A percentile compares a stretch with the other conserved stretches of the same genome.
These are phyloP conservation scores for Phytophthora macrochlamydospora DNA, from an alignment of 352 stramenopile genomes.

Conservation along the genomic window DNA sequence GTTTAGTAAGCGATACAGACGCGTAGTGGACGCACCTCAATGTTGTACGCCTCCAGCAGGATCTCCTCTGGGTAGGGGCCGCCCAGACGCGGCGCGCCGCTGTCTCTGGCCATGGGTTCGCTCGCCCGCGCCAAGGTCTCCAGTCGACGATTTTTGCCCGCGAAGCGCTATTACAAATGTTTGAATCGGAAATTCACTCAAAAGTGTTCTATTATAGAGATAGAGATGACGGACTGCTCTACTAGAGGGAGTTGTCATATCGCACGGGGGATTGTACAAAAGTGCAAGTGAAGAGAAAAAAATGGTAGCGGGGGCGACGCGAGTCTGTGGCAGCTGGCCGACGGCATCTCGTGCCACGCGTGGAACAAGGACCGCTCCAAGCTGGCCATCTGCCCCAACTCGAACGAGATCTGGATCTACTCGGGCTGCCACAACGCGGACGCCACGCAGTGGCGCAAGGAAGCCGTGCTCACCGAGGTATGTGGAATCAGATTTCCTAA, in stretches of 20 bases:
- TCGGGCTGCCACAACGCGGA: slow-evolving; percentile 81
- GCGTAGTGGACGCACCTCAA: slow-evolving; percentile 47
- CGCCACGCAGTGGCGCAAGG: slow-evolving; percentile 82
- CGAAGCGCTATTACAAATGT: neutral
- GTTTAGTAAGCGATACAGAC: neutral
- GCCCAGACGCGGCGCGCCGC: slow-evolving; percentile 12
- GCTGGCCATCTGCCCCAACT: slow-evolving; percentile 91
- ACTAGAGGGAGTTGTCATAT: slow-evolving; percentile 40
- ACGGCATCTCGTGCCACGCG: slow-evolving; percentile 91
- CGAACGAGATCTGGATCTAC: slow-evolving; percentile 94
- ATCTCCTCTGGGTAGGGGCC: slow-evolving; percentile 47
- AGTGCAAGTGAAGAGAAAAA: neutral
- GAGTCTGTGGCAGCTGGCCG: slow-evolving; percentile 76
- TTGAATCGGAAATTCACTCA: slow-evolving; percentile 31
- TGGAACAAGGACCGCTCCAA: slow-evolving; percentile 93
- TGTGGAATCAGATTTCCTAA: neutral
- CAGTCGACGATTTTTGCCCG: slow-evolving; percentile 1
- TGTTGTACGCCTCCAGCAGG: slow-evolving; percentile 62
- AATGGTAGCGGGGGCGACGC: slow-evolving; percentile 46
- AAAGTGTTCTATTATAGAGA: slow-evolving; percentile 36
- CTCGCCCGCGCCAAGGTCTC: neutral
- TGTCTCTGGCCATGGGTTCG: slow-evolving; percentile 28
- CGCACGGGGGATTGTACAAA: neutral
- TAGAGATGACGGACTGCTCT: slow-evolving; percentile 9
- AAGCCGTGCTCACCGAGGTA: slow-evolving; percentile 82